Conservation (phyloP, 805 yeast species). For the Candida takata region DNA sequence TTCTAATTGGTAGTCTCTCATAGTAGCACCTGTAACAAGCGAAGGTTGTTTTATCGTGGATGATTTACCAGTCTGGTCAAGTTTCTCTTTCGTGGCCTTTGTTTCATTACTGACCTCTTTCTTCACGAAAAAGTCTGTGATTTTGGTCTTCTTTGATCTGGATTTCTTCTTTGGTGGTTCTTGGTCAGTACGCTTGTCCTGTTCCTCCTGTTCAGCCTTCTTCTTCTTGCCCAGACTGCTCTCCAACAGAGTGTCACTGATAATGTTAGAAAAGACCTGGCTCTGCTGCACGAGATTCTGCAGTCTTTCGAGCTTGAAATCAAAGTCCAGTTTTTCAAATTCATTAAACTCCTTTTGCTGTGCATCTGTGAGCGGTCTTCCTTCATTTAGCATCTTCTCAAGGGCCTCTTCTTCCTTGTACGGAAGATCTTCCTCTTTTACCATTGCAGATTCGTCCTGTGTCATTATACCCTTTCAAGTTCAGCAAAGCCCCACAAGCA, state of each 20-base stretch:
- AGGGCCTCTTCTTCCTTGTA: slow-evolving; percentile 17
- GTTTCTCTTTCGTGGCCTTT: slow-evolving; percentile 18
- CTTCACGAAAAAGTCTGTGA: slow-evolving; percentile 20
- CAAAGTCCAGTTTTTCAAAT: slow-evolving; percentile 38
- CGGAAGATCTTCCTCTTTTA: not conserved
- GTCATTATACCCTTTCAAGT: no score
- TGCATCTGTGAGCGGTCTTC: slow-evolving; percentile 7
- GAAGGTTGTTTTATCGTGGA: slow-evolving; percentile 42
- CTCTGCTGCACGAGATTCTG: slow-evolving; percentile 79
- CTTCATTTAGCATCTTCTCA: slow-evolving; percentile 12
- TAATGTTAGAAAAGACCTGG: slow-evolving; percentile 79
- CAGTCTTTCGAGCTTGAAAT: slow-evolving; percentile 56
- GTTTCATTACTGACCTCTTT: slow-evolving; percentile 15
- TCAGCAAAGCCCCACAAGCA: no score
- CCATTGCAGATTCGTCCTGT: no score
- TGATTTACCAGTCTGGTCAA: slow-evolving; percentile 7
- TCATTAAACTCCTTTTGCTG: slow-evolving; percentile 14
- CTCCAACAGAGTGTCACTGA: slow-evolving; percentile 68
- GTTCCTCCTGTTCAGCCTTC: slow-evolving; percentile 7
- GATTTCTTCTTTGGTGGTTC: slow-evolving; percentile 14
- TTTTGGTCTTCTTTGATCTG: slow-evolving; percentile 18
- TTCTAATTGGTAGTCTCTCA: slow-evolving; percentile 81
- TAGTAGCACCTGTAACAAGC: slow-evolving; percentile 44
- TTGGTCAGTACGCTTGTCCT: slow-evolving; percentile 9
- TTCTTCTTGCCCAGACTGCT: slow-evolving; percentile 32